These are phyloP conservation scores for Aspergillus fumigatiaffinis DNA, from an alignment of 2,329 filamentous ascomycete species.

Conservation along the genomic window DNA sequence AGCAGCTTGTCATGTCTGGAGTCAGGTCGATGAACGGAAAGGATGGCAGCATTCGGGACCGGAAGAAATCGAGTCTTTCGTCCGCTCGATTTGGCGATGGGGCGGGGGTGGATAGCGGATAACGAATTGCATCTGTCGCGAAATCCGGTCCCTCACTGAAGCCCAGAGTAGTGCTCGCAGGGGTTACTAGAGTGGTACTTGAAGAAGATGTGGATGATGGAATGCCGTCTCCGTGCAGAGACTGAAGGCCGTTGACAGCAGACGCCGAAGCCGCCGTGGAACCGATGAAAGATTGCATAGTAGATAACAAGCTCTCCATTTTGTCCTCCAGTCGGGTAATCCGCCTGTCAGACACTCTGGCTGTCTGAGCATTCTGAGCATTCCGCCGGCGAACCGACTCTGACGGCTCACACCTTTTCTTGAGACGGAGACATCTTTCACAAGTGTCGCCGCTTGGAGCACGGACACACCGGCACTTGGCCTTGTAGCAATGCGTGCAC, in stretches of 20 bases:
- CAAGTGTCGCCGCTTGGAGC: conserved; percentile 14
- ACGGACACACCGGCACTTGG: conserved; percentile 28
- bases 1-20: conserved; percentile 22
- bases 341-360: conserved; percentile 25
- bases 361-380: conserved; percentile 3
- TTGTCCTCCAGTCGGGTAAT: conserved; percentile 36
- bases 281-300: conserved; percentile 24
- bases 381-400: conserved; percentile 31
- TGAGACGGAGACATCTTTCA: conserved; percentile 35
- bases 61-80: conserved; percentile 25
- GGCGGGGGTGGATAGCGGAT: neutral
- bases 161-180: neutral
- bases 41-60: conserved; percentile 31
- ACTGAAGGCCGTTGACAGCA: neutral
- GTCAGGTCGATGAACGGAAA: conserved; percentile 35
- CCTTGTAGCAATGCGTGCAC: conserved; percentile 28
- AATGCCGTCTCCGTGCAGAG: neutral
- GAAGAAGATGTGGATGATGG: conserved; percentile 1
- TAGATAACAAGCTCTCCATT: conserved; percentile 30
- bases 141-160: neutral
- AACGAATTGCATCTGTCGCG: neutral
- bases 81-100: conserved; percentile 14
- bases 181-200: neutral
- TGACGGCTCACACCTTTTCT: conserved; percentile 32
- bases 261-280: conserved; percentile 2